Base-by-base conservation (phyloP, 1,284 basidiomycete genomes). In the Dichomitus squalens region DNA sequence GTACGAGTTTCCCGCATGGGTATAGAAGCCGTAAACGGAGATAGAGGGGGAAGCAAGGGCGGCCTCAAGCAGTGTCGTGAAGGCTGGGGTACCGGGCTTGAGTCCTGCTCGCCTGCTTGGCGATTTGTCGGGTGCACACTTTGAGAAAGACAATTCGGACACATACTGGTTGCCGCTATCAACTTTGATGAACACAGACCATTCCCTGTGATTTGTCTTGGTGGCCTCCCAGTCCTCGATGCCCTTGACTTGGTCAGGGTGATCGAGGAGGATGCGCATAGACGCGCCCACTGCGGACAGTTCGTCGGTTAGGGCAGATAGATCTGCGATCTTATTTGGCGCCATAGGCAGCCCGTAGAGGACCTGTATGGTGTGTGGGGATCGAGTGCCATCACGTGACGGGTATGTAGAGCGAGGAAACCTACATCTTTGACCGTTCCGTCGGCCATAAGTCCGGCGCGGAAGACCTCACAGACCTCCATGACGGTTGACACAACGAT, bases 151-250 rank as follows among this genome's bases (percentile, higher is more conserved):
- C n/a, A 47, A 34, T 44, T 23, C 29, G 25, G 20, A 40, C 35
- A 73, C 86, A 66, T 73, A 92, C 89, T 86, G 84, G 64, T 85
- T 83, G 29, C 90, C 92, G 12, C 85, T 85, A 63, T 95, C 90
- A 41, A 95, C 79, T 69, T 95, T 95, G 60, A 95, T 79, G 68
- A 94, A 95, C 1, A 82, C 82, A 18, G 84, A 87, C 92, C 92
- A 94, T 52, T 70, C 75, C 63, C 77, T 76, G 2, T 77, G 71
- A 16, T 64, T 69, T 34, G 68, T 63, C 65, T 76, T 73, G 47
- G 66, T 65, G 38, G 68, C 74, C 68, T 85, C 84, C 66, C 80
- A 87, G 34, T 76, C 75, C 56, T 89, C 85, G 27, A 95, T 71
- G 50, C 82, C 82, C 41, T 74, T 73, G 43, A 95, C 74, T 70